Conservation (phyloP, 805 yeast species). For the Groenewaldozyma salmanticensis region DNA sequence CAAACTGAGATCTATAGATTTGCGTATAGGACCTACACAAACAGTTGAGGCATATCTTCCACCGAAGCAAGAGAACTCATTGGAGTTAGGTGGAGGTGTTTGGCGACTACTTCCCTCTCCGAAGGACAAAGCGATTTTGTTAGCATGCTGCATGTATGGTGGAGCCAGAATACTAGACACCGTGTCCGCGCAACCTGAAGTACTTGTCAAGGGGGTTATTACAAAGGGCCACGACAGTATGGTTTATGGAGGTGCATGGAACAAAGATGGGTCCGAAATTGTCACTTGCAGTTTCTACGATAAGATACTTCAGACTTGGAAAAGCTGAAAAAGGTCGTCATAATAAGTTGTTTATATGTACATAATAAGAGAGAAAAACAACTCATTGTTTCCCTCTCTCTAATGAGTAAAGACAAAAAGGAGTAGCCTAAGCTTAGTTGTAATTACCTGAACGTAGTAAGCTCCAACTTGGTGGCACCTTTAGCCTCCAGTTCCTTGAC, state of each 20-base stretch:
- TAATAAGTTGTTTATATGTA: neutral
- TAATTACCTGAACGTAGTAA: neutral
- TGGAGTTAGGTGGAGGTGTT: conserved; percentile 82
- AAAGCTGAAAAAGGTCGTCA: neutral
- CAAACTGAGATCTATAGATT: conserved; percentile 54
- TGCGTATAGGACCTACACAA: conserved; percentile 40
- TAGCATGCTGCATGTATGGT: conserved; percentile 91
- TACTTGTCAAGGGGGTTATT: conserved; percentile 11
- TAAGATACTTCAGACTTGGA: conserved; percentile 70
- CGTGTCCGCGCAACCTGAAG: conserved; percentile 20
- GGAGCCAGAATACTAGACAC: conserved; percentile 66
- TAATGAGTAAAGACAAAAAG: no score
- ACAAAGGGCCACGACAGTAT: conserved; percentile 68
- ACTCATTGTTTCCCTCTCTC: no score
- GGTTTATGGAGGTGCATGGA: conserved; percentile 96
- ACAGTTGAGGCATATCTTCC: conserved; percentile 45
- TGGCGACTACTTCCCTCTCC: conserved; percentile 78
- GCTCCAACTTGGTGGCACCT: conserved; percentile 37
- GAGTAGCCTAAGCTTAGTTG: no score
- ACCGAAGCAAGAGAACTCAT: conserved; percentile 29
- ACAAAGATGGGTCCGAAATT: conserved; percentile 35
- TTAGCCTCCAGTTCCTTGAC: conserved; percentile 61
- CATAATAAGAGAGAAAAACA: neutral
- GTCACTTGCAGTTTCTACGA: conserved; percentile 93
- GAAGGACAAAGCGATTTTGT: conserved; percentile 26